Percentiles rank a stretch among this genome's conserved stretches.
These are phyloP conservation scores for Trichoderma aggressivum DNA, from an alignment of 2,329 filamentous ascomycete genomes.

Conservation along the genomic window DNA sequence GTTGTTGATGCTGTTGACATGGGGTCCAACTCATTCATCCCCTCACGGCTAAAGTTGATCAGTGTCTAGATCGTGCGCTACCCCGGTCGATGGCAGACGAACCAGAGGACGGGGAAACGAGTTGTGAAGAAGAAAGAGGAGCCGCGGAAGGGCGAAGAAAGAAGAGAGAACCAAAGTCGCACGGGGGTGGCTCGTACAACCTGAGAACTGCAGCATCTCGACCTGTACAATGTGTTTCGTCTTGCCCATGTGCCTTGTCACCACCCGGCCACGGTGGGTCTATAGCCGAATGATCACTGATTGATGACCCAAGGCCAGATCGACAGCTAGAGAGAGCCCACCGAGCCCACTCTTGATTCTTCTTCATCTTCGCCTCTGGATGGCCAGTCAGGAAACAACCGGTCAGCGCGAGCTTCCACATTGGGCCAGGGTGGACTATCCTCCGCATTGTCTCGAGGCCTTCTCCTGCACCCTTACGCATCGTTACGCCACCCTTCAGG, in stretches of 20 bases:
- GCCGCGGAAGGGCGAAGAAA: neutral
- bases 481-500: slow-evolving; percentile 16
- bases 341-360: slow-evolving; percentile 7
- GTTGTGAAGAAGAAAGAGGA: slow-evolving; percentile 7
- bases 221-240: neutral
- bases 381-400: neutral
- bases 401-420: slow-evolving; percentile 20
- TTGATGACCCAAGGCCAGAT: slow-evolving; percentile 14
- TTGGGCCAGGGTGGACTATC: slow-evolving; percentile 19
- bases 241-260: slow-evolving; percentile 12
- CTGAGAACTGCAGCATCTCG: neutral
- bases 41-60: slow-evolving; percentile 17
- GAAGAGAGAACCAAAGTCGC: neutral
- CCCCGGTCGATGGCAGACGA: neutral
- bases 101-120: neutral
- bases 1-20: neutral
- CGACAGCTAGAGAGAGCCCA: slow-evolving; percentile 15
- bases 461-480: slow-evolving; percentile 20
- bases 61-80: slow-evolving; percentile 4
- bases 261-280: neutral
- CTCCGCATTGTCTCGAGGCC: slow-evolving; percentile 20
- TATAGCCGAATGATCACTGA: slow-evolving; percentile 12
- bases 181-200: neutral
- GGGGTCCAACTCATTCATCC: slow-evolving; percentile 7
- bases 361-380: neutral